Base-by-base conservation (phyloP, 345 rosid genomes). In the Citrus maxima region DNA sequence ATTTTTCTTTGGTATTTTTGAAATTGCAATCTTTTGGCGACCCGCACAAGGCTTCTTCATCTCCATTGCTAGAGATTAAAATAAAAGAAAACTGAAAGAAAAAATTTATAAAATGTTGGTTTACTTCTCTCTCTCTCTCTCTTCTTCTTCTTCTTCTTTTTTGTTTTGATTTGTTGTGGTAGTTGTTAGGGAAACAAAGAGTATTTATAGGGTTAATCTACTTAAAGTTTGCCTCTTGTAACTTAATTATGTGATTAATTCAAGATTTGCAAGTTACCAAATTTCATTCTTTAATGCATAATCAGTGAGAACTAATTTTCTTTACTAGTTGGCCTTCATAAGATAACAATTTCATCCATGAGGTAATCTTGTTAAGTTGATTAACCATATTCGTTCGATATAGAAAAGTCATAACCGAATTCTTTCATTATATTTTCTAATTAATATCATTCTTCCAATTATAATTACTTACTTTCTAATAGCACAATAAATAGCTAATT, bases 1-100 rank as follows among this genome's bases (percentile, higher is more conserved):
- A 24, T 34, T 88, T 60, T 86, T 84, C 79, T 88, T 78, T 2
- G 40, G 24, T 32, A 86, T 88, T 72, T 76, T 80, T 18, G 64
- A 77, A 22, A 85, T 77, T 0, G 62, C 18, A 12, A 81, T 74
- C 81, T 79, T 87, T 34, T 75, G 84, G 24, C 85, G 85, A 46
- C 89, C 89, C 55, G 61, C 61, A 25, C 64, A 59, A 2, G 78
- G 1, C 74, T 79, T 83, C 38, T 77, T 80, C 60, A 27, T 67
- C 79, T 65, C 73, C 82, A 77, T 72, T 5, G 38, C 63, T 46
- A n/a, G 13, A 18, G 38, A 34, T 37, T 34, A 66, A 35, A 66
- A 35, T 12, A 8, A 55, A 55, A 55, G 42, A 54, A 7, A 6
- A 6, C 13, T 6, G 9, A 38, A 38, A 38, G 3, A 10, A 55